Evolutionary conservation across 768 basidiomycete genomes (phyloP).

Genomic region (Leucocoprinus leucothites): DNA sequence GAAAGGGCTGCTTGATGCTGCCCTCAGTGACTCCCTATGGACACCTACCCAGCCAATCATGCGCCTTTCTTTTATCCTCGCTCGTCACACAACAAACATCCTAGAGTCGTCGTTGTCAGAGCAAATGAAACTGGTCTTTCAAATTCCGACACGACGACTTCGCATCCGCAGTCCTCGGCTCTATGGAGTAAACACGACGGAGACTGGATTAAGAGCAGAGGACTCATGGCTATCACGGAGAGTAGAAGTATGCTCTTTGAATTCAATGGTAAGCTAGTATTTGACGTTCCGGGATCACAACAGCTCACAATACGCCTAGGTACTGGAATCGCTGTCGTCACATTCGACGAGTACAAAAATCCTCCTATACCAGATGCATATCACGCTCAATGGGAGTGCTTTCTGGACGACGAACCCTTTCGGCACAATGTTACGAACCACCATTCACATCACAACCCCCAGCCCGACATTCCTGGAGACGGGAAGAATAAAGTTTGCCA

Average conservation of each 20-base stretch:
- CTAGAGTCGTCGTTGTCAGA: neutral
- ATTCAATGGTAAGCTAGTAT: neutral
- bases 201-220: neutral
- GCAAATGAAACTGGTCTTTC: neutral
- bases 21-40: too few species aligned
- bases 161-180: neutral
- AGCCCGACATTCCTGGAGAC: slow-evolving; percentile 1
- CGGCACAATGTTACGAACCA: neutral
- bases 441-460: neutral
- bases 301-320: neutral
- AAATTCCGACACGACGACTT: neutral
- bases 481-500: neutral
- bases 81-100: too few species aligned
- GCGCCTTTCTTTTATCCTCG: too few species aligned
- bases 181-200: neutral
- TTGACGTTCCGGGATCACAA: too few species aligned
- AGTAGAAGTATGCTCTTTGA: neutral
- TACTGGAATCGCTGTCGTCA: slow-evolving; percentile 6
- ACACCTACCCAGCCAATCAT: too few species aligned
- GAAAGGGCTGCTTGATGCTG: too few species aligned
- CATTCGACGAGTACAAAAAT: neutral
- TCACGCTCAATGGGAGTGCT: neutral
- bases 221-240: neutral
- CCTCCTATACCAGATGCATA: neutral
- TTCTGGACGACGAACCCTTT: neutral